Base-by-base conservation (phyloP, 1,139 yeast species). In the Entelexis sorbosivorans region DNA sequence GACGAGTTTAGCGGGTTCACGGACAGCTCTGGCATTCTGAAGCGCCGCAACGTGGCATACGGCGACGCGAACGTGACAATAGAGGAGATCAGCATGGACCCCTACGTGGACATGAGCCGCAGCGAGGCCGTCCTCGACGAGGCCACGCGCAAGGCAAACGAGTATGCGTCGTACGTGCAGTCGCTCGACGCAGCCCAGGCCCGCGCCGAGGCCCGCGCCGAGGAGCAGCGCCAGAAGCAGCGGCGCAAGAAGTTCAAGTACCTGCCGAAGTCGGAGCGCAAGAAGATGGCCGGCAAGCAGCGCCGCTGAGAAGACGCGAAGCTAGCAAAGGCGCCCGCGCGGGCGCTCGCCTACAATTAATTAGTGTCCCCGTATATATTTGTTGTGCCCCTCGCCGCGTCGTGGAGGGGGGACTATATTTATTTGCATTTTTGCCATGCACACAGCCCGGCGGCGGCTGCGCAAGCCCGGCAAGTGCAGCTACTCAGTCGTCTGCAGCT, bases 181-280 rank as follows among this genome's bases (percentile, higher is more conserved):
- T 55, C 58, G 42, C 55, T 56, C n/a, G 55, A 60, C 49, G 14
- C 56, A 38, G 48, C 48, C 7, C 44, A 46, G 51, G 34, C 31
- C 19, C 36, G 38, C 42, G 43, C 44, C 17, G 40, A 38, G 42
- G 34, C 31, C 19, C 40, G 43, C 42, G 43, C 44, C 22, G 40
- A 38, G 42, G 39, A 43, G 39, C 52, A 48, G 39, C 47, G 65
- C 35, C 66, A 68, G 47, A 73, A 74, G 61, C 69, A 67, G 55
- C 75, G 72, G 65, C 82, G 82, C 75, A 85, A 83, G 76, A 87
- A 86, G 73, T 86, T 87, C 63, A 78, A 96, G 67, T 89, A 89
- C 63, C 38, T 54, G 46, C 49, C 56, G 11, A 56, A 58, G 39
- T 6, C 44, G 13, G 57, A 57, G 55, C 57, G 59, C 13, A 44